Conservation (phyloP, 768 basidiomycete genomes). For the Suillus tomentosus region DNA sequence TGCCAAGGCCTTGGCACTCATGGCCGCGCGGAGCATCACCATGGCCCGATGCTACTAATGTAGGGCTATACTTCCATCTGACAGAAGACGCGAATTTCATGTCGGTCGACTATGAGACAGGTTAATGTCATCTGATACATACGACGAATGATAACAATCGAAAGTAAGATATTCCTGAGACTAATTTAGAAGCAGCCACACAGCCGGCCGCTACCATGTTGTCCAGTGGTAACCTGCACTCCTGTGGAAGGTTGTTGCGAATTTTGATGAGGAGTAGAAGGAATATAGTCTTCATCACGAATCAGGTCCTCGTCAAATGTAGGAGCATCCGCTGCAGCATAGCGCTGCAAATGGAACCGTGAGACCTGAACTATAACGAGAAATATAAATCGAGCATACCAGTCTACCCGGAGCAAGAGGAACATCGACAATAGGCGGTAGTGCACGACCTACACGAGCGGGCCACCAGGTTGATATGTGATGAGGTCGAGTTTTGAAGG, state of each 20-base stretch:
- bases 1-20: not conserved
- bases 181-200: not conserved
- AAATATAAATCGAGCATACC: not conserved
- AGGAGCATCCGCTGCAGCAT: not conserved
- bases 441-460: not conserved
- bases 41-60: not conserved
- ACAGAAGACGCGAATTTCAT: not conserved
- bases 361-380: not conserved
- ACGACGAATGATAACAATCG: not conserved
- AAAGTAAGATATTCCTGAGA: not conserved
- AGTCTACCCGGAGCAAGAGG: not conserved
- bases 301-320: not conserved
- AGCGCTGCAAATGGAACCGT: not conserved
- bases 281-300: not conserved
- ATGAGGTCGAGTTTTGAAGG: not conserved
- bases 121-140: not conserved
- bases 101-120: no score
- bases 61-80: not conserved
- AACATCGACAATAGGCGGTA: not conserved
- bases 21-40: not conserved
- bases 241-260: not conserved
- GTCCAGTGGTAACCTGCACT: not conserved
- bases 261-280: not conserved
- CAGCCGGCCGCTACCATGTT: not conserved
- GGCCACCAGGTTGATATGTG: not conserved